Base-by-base conservation (phyloP, 2,329 filamentous ascomycete species). In the Arthrinium puccinioides region DNA sequence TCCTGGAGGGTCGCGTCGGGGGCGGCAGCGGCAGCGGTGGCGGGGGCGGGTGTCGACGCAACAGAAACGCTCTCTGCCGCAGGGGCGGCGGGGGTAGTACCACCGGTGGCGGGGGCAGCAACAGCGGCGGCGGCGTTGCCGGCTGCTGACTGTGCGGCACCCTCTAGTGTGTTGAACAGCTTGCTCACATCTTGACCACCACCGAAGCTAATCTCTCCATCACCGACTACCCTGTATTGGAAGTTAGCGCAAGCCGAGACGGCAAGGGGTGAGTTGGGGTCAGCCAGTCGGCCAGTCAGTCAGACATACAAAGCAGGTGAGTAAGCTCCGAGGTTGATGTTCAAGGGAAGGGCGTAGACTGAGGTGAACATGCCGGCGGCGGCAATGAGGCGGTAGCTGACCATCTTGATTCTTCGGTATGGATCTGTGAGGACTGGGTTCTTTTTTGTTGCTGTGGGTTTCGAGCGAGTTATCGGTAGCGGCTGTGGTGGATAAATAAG, bases 161-260 rank as follows among this genome's bases (percentile, higher is more conserved):
- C 67, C 52, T 69, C 62, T 44, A 67, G 59, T 28, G 62, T 64
- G 43, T 59, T 69, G 55, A 70, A 63, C 38, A 69, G 49, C 37
- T 49, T 59, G 31, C 64, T 59, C 21, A 70, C 66, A 50, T 69
- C 66, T 51, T 62, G 55, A 38, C 56, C 59, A 42, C 66, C 65
- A 45, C 65, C 53, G 38, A 55, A 56, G 21, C 51, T 55, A 31
- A 55, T 55, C 45, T 55, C 54, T 51, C 54, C 54, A 56, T 56
- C 54, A 54, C 54, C 54, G 41, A 60, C 56, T 42, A 60, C 56
- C 50, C 53, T 56, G 45, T 49, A 47, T 31, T 40, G 16, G 24
- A 32, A 34, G n/a, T 36, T 36, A 36, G 33, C 33, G 24, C 3
- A 11, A 16, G 31, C 24, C 21, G 9, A 23, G n/a, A 24, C 31